Evolutionary conservation across 1,284 basidiomycete genomes (phyloP), one percentile per base, ranked within the genome.

Genomic region (Sporisorium scitamineum): DNA sequence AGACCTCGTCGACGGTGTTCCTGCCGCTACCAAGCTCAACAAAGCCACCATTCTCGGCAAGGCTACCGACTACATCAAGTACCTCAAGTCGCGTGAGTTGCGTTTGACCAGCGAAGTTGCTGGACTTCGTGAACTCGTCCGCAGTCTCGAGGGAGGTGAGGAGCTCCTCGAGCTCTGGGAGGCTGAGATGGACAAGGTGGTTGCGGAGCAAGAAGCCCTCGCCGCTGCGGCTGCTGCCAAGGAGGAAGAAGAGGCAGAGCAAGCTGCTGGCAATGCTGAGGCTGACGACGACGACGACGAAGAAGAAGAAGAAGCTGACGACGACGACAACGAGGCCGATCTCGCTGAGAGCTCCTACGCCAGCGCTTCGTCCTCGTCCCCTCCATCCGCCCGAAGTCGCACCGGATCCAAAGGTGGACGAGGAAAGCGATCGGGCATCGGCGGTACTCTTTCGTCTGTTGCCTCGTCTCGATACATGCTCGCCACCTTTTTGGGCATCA

Each of bases 11-110:
- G 84, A 85, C 41, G 84, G 84, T 57, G 82, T 85, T 13, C 71
- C 81, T 9, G 83, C 82, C 14, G 83, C 84, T 13, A 84, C 80
- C 66, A 85, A 85, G 61, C 74, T 85, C 55, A 85, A 84, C 80
- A 85, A 85, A 53, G 83, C 82, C 41, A 83, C 82, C 18, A 80
- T 85, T 24, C 74, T 85, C 16, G 76, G 76, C 47, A 84, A 83
- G 50, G 84, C 84, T 10, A 85, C 83, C 39, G 84, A 83, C 50
- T 85, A 85, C 66, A 85, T 85, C 65, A 79, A 77, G 59, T 81
- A 81, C 41, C 78, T 85, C 55, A 84, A 84, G 67, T 71, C 70
- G 3, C 61, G 84, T 7, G 84, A 85, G 60, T 54, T 79, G 41
- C 69, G 78, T 37, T 66, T 85, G 22, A 66, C 64, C 32, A 78